Conservation (phyloP, 805 yeast species). For the Saccharomycopsis javanensis region DNA sequence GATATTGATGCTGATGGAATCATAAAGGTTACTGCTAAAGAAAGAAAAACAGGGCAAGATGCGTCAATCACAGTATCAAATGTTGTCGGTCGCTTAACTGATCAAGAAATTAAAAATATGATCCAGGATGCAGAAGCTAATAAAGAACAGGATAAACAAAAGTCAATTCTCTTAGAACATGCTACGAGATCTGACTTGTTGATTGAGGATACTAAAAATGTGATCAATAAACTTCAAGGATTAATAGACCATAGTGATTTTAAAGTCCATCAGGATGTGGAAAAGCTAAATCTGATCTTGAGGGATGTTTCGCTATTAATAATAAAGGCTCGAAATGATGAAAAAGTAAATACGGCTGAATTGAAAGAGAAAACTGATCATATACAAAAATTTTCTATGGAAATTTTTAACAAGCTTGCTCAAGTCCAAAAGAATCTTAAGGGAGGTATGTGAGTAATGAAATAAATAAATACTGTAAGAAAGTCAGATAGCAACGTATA, state of each 20-base stretch:
- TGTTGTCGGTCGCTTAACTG: conserved; percentile 54
- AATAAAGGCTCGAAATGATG: conserved; percentile 6
- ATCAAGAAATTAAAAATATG: conserved; percentile 54
- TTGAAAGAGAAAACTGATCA: conserved; percentile 68
- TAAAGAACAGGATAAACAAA: conserved; percentile 48
- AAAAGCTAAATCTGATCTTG: conserved; percentile 20
- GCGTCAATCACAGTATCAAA: conserved; percentile 68
- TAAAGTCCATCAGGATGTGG: conserved; percentile 46
- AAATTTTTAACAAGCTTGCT: conserved; percentile 55
- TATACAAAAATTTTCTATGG: conserved; percentile 64
- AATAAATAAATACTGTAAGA: background rate
- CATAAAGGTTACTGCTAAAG: conserved; percentile 73
- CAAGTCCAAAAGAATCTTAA: conserved; percentile 2
- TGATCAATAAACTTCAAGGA: conserved; percentile 58
- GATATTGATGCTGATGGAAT: conserved; percentile 79
- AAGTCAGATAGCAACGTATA: no score
- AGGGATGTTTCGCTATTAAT: conserved; percentile 2
- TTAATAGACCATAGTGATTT: conserved; percentile 58
- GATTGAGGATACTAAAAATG: conserved; percentile 81
- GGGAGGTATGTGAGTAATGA: background rate
- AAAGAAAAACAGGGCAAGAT: conserved; percentile 68
- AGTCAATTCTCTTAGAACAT: conserved; percentile 55
- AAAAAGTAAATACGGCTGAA: conserved; percentile 47
- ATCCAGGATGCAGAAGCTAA: conserved; percentile 57
- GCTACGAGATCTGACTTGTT: conserved; percentile 72